phyloP scores from a whole-genome alignment of 2,329 filamentous ascomycete genomes.

The Nectriaceae sp. region DNA sequence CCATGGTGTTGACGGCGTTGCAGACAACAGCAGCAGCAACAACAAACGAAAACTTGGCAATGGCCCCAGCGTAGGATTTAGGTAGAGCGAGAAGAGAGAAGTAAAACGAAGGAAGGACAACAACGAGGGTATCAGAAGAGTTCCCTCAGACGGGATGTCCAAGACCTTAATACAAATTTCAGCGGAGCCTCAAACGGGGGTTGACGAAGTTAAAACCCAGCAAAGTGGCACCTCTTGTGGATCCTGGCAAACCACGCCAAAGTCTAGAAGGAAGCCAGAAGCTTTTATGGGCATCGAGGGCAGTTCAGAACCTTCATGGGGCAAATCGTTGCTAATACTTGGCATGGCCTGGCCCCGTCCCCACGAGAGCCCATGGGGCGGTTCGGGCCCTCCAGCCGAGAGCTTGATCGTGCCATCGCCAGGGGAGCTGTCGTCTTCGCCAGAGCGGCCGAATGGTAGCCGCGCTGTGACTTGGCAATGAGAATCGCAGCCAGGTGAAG shows the following conservation, averaged over 20 bases:
- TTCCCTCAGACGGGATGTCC: neutral
- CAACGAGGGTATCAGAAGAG: neutral
- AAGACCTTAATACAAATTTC: neutral
- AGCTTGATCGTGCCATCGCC: conserved; percentile 17
- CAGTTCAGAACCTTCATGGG: neutral
- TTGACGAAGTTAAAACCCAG: conserved; percentile 6
- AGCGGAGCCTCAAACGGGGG: too few species aligned
- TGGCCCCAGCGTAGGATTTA: too few species aligned
- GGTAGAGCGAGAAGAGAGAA: too few species aligned
- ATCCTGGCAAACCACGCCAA: neutral
- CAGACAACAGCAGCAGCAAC: too few species aligned
- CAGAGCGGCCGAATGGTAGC: neutral
- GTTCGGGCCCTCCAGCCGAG: conserved; percentile 10
- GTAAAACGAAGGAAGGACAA: neutral
- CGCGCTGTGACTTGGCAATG: too few species aligned
- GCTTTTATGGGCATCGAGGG: neutral
- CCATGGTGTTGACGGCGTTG: neutral
- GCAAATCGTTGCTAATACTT: too few species aligned
- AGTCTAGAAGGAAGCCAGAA: conserved; percentile 29
- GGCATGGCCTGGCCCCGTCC: too few species aligned
- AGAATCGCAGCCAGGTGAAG: conserved; percentile 7
- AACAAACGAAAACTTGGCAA: too few species aligned
- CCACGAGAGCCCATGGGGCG: too few species aligned
- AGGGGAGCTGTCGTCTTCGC: conserved; percentile 5
- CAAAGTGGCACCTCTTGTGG: conserved; percentile 1